Base-by-base conservation (phyloP, 192 early-diverging fungal species). In the Lunasporangiospora selenospora region DNA sequence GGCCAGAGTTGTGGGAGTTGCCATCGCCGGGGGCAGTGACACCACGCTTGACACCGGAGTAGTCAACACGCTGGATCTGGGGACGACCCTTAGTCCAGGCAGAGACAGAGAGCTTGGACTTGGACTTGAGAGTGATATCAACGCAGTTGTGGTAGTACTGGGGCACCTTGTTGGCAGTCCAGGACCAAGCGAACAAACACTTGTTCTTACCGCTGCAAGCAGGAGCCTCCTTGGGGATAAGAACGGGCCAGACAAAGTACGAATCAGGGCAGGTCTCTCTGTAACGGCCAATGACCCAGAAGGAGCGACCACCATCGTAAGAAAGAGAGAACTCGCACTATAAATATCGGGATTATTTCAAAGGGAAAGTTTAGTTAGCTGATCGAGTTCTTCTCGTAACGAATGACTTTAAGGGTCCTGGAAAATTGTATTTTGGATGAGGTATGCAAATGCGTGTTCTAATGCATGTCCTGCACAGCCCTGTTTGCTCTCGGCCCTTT, bases 71-170 rank as follows among this genome's bases (percentile, higher is more conserved):
- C 24, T 48, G 39, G 30, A 73, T 73, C n/a, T n/a, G n/a, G n/a
- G n/a, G n/a, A n/a, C n/a, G n/a, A n/a, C n/a, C n/a, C n/a, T n/a
- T n/a, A n/a, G n/a, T n/a, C n/a, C n/a, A n/a, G n/a, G n/a, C n/a
- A n/a, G n/a, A n/a, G n/a, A n/a, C n/a, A n/a, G n/a, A n/a, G n/a
- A n/a, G n/a, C n/a, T n/a, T n/a, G 2, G 53, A 49, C 31, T 58
- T 46, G 0, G 16, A 33, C 6, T 53, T 65, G 54, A 90, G 80
- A 32, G 77, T 78, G 32, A 92, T 79, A 64, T 90, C 88, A 33
- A 83, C 89, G 53, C 89, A 90, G 80, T 89, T 89, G 77, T 81
- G 82, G 81, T 92, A 92, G 61, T 85, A 90, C 77, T 92, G 89
- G 37, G 89, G 84, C 62, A 87, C 81, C 9, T 87, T 86, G 23